Evolutionary conservation across 768 basidiomycete genomes (phyloP).

Genomic region (Dacryopinax primogenitus): DNA sequence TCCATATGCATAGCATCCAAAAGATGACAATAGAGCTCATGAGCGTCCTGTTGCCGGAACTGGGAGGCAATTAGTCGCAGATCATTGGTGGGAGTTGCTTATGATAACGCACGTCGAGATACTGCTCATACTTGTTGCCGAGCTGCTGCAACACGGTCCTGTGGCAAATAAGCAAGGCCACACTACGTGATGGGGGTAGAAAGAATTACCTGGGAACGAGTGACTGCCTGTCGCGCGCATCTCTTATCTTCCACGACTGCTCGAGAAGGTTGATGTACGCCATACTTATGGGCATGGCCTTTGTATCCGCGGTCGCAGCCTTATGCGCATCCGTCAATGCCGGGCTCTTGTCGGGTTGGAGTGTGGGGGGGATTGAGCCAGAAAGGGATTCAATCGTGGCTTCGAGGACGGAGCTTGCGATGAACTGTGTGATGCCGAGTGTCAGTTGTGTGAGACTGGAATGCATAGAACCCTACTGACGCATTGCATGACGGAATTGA

Average conservation of each 20-base stretch:
- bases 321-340: slow-evolving; percentile 56
- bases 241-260: slow-evolving; percentile 52
- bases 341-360: slow-evolving; percentile 37
- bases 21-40: slow-evolving; percentile 81
- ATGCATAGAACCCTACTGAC: slow-evolving; percentile 37
- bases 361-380: slow-evolving; percentile 33
- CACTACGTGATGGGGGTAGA: neutral
- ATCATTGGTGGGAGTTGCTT: neutral
- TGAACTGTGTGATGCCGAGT: slow-evolving; percentile 35
- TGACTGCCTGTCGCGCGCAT: slow-evolving; percentile 36
- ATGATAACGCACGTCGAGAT: slow-evolving; percentile 44
- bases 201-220: slow-evolving; percentile 45
- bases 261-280: slow-evolving; percentile 48
- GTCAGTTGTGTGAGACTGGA: slow-evolving; percentile 20
- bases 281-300: slow-evolving; percentile 59
- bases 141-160: slow-evolving; percentile 55
- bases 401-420: slow-evolving; percentile 50
- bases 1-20: slow-evolving; percentile 92
- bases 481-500: slow-evolving; percentile 88
- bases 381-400: slow-evolving; percentile 39
- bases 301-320: slow-evolving; percentile 36
- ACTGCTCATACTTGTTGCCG: slow-evolving; percentile 83
- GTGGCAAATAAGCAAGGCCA: slow-evolving; percentile 7
- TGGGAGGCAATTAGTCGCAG: slow-evolving; percentile 8
- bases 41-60: slow-evolving; percentile 91